A percentile compares a stretch with the other conserved stretches of the same genome.
These are phyloP conservation scores for Thymus quinquecostatus DNA, from an alignment of 257 asterid genomes.

Conservation along the genomic window DNA sequence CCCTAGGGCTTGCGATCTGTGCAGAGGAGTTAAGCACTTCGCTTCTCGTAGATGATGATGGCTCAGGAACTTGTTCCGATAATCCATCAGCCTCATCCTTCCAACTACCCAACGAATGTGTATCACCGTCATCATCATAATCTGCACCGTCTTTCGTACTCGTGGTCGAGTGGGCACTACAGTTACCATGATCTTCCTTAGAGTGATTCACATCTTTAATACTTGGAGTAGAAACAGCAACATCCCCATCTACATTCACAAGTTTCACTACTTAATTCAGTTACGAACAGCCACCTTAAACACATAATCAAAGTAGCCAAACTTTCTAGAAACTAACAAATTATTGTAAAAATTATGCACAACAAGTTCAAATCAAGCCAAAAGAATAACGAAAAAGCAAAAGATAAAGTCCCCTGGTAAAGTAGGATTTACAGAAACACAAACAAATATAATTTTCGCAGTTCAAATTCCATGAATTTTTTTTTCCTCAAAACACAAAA, in stretches of 20 bases:
- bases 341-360: background rate
- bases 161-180: conserved; percentile 51
- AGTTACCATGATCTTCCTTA: conserved; percentile 43
- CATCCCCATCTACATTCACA: conserved; percentile 33
- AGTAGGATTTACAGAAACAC: background rate
- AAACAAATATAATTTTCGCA: background rate
- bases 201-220: conserved; percentile 35
- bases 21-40: conserved; percentile 41
- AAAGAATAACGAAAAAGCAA: background rate
- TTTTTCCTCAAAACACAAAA: too few species aligned
- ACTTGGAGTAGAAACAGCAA: conserved; percentile 39
- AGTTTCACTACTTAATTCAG: conserved; percentile 30
- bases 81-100: conserved; percentile 58
- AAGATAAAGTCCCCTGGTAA: background rate
- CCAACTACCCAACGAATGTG: conserved; percentile 74
- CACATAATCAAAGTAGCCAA: conserved; percentile 2
- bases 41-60: conserved; percentile 32
- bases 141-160: conserved; percentile 50
- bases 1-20: conserved; percentile 39
- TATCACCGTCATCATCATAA: conserved; percentile 54
- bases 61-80: conserved; percentile 41
- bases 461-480: conserved; percentile 4
- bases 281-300: conserved; percentile 9
- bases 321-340: conserved; percentile 5
- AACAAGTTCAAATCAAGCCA: background rate